phyloP scores from a whole-genome alignment of 441 rosid species.

The Erodium texanum region DNA sequence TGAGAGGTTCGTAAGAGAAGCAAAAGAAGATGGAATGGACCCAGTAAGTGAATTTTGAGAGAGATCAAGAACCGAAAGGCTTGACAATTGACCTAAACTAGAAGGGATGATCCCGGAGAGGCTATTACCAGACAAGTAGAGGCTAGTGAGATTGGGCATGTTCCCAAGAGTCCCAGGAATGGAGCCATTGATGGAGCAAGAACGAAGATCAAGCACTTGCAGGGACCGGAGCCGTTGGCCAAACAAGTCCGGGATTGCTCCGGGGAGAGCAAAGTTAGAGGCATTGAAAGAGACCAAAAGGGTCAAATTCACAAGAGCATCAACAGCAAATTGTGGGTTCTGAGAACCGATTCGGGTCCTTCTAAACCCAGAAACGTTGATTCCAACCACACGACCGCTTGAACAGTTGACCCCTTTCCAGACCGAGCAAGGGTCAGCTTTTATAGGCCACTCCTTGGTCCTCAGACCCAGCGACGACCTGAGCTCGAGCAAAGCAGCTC shows the following conservation, averaged over 20 bases:
- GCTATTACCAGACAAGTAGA: slow-evolving; percentile 53
- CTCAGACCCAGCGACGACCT: slow-evolving; percentile 82
- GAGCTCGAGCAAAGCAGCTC: slow-evolving; percentile 54
- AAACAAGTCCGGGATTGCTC: slow-evolving; percentile 71
- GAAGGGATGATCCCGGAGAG: slow-evolving; percentile 50
- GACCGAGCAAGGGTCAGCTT: slow-evolving; percentile 55
- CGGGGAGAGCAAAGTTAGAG: slow-evolving; percentile 65
- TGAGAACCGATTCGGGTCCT: slow-evolving; percentile 66
- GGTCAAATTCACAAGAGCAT: slow-evolving; percentile 57
- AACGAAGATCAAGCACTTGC: slow-evolving; percentile 74
- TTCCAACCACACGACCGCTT: slow-evolving; percentile 50
- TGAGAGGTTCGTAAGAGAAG: slow-evolving; percentile 39
- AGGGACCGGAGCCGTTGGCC: slow-evolving; percentile 43
- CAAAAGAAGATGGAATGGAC: slow-evolving; percentile 50
- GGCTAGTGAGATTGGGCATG: slow-evolving; percentile 31
- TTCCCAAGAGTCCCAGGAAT: slow-evolving; percentile 61
- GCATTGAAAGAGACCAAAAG: slow-evolving; percentile 60
- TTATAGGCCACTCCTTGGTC: slow-evolving; percentile 77
- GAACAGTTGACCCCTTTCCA: slow-evolving; percentile 68
- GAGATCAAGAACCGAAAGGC: slow-evolving; percentile 54
- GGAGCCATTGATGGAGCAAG: slow-evolving; percentile 50
- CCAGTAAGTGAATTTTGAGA: slow-evolving; percentile 62
- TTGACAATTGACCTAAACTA: slow-evolving; percentile 48
- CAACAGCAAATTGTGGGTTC: slow-evolving; percentile 62
- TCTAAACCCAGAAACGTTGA: slow-evolving; percentile 70